phyloP scores from a whole-genome alignment of 495 filamentous ascomycete genomes.

The Daldinia vernicosa region DNA sequence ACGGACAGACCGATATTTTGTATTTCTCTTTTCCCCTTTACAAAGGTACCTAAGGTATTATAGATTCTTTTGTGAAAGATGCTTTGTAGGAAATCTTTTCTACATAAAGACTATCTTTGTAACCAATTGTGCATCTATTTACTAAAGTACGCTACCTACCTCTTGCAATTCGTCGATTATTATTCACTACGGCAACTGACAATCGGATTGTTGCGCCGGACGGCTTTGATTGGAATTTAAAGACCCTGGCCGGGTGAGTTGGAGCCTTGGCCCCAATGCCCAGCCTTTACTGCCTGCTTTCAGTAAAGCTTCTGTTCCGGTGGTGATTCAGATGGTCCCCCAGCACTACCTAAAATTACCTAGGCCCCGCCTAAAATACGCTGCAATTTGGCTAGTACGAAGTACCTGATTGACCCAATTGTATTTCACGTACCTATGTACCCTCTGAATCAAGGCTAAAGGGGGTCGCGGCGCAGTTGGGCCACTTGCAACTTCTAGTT shows the following conservation, averaged over 20 bases:
- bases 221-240: slow-evolving; percentile 24
- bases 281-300: slow-evolving; percentile 30
- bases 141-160: neutral
- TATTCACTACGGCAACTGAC: slow-evolving; percentile 12
- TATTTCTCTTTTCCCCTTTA: slow-evolving; percentile 5
- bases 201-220: slow-evolving; percentile 6
- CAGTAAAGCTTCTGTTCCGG: slow-evolving; percentile 31
- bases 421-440: neutral
- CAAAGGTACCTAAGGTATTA: neutral
- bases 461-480: slow-evolving; percentile 6
- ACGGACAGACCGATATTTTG: slow-evolving; percentile 22
- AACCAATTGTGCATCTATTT: neutral
- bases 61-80: neutral
- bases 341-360: slow-evolving; percentile 40
- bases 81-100: neutral
- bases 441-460: slow-evolving; percentile 1
- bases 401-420: slow-evolving; percentile 3
- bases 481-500: slow-evolving; percentile 3
- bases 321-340: slow-evolving; percentile 27
- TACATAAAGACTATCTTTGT: neutral
- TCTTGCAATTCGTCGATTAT: neutral
- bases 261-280: slow-evolving; percentile 33
- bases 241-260: slow-evolving; percentile 22
- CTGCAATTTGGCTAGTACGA: slow-evolving; percentile 38
- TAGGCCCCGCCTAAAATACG: slow-evolving; percentile 29